Conservation (phyloP, 164 flowering plant genomes). For the Taxillus chinensis region DNA sequence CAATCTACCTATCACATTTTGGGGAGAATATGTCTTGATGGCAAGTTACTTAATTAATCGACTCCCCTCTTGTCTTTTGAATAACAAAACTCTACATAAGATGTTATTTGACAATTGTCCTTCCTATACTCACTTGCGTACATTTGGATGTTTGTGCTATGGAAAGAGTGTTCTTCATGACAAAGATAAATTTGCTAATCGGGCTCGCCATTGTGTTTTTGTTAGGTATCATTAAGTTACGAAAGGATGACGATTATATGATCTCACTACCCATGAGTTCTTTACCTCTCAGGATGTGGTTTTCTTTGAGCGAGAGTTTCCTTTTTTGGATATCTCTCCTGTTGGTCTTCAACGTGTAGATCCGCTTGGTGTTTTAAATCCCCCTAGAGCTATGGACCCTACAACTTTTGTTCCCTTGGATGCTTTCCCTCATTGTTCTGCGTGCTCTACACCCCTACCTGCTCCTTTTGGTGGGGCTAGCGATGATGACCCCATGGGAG, state of each 20-base stretch:
- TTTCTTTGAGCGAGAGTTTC: not conserved
- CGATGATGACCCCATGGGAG: too few species aligned
- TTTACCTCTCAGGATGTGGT: not conserved
- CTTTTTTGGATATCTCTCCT: not conserved
- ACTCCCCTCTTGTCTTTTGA: not conserved
- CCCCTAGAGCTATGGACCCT: too few species aligned
- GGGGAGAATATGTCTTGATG: conserved; percentile 7
- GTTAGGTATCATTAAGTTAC: conserved; percentile 1
- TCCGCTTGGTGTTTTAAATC: too few species aligned
- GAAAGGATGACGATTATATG: conserved; percentile 1
- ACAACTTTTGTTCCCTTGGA: too few species aligned
- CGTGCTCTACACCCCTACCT: too few species aligned
- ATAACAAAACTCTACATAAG: not conserved
- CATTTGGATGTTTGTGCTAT: not conserved
- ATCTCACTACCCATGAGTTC: not conserved
- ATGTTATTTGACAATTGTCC: not conserved
- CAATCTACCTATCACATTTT: conserved; percentile 2
- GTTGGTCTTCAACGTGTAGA: too few species aligned
- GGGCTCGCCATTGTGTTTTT: conserved; percentile 1
- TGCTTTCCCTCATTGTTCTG: too few species aligned
- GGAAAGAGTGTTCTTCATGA: not conserved
- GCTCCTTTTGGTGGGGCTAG: too few species aligned
- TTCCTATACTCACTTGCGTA: not conserved
- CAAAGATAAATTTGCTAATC: not conserved
- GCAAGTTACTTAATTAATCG: conserved; percentile 8